Base-by-base conservation (phyloP, 768 basidiomycete species). In the Hypholoma fasciculare region DNA sequence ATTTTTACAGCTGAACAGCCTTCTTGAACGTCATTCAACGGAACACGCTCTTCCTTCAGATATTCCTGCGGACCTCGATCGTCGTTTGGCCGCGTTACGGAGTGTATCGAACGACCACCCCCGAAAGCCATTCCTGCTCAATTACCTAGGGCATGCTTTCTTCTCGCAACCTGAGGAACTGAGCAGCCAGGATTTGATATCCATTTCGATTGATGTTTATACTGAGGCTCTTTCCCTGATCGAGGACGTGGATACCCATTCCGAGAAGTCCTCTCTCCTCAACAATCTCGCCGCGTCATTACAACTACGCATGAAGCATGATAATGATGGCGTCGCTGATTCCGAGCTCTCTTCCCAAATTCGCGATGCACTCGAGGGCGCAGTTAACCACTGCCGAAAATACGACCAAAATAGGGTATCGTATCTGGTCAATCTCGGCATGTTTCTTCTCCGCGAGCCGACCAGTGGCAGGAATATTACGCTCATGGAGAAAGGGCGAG, bases 231-330 rank as follows among this genome's bases (percentile, higher is more conserved):
- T 60, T 9, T 14, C 17, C 7, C 30, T 52, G 17, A 36, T 56
- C 14, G 7, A 36, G 4, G 36, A 47, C 7, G 4, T 8, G 16
- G 16, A 16, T 3, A 12, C 1, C 16, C 43, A 60, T 16, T 27
- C 34, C 7, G 23, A 19, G 17, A 46, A 19, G 27, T 36, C 54
- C 2, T 48, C 50, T 14, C 14, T 60, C 7, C 46, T 56, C 27
- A 60, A 56, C 4, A 56, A 60, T 19, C 49, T 60, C 7, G 54
- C 54, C 6, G 43, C 43, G 3, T 34, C 54, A 2, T 20, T 60
- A 13, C 46, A 51, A 20, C 30, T 34, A 9, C 30, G 30, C 30
- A 3, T 34, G 30, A 34, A 34, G 30, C 30, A 34, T 6, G 30
- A 34, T 1, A 9, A 9, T 9, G 17, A 9, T 9, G 17, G 23